A percentile compares a stretch with the other conserved stretches of the same genome.
These are phyloP conservation scores for Sporisorium iseilematis-ciliati DNA, from an alignment of 1,284 basidiomycete species.

Conservation along the genomic window DNA sequence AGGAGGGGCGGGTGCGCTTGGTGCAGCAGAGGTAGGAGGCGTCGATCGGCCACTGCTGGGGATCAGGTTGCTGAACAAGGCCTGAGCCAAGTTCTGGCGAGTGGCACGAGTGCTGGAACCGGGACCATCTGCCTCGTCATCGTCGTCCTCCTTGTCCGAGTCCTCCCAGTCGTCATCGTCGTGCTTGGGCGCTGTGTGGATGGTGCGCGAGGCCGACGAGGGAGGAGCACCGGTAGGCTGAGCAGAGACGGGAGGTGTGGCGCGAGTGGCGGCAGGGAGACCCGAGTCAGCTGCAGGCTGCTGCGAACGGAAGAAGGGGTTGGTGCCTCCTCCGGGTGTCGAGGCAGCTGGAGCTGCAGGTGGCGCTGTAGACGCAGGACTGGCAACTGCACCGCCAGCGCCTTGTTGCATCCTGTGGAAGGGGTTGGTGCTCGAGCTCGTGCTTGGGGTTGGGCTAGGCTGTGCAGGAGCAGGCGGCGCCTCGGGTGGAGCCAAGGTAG, in stretches of 20 bases:
- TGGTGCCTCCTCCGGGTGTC: constrained; percentile 48
- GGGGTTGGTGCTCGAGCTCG: constrained; percentile 57
- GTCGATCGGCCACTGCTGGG: constrained; percentile 57
- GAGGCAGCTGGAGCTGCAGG: constrained; percentile 33
- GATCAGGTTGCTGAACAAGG: constrained; percentile 66
- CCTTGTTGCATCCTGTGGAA: constrained; percentile 64
- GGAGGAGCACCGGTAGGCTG: constrained; percentile 43
- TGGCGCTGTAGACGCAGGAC: constrained; percentile 14
- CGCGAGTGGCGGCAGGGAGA: constrained; percentile 47
- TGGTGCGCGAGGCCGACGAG: constrained; percentile 30
- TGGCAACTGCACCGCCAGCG: constrained; percentile 25
- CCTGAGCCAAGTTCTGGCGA: constrained; percentile 66
- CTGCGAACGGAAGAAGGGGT: constrained; percentile 63
- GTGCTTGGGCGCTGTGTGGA: constrained; percentile 59
- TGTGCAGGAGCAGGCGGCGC: constrained; percentile 34
- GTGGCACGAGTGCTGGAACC: constrained; percentile 64
- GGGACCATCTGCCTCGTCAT: constrained; percentile 65
- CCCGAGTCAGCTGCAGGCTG: constrained; percentile 28
- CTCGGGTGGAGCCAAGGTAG: constrained; percentile 20
- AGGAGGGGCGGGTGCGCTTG: constrained; percentile 43
- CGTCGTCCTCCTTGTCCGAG: constrained; percentile 64
- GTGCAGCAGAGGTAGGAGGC: constrained; percentile 47
- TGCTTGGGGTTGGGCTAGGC: constrained; percentile 36
- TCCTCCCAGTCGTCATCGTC: constrained; percentile 68
- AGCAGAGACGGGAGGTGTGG: constrained; percentile 49